Evolutionary conservation across 352 stramenopile species (phyloP).

Genomic region (Phytophthora cactorum): DNA sequence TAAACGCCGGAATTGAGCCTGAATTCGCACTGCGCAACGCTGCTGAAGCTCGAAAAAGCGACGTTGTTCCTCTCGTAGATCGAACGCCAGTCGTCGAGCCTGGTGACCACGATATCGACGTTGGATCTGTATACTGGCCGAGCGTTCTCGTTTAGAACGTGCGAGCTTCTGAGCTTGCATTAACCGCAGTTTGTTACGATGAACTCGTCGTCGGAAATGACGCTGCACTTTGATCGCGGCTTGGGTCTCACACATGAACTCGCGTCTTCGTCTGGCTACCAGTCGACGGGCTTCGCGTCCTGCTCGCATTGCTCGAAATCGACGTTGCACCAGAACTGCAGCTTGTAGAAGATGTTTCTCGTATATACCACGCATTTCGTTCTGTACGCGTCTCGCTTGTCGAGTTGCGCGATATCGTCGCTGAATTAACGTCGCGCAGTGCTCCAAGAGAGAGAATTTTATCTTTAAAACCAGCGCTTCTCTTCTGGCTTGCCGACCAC

Average conservation of each 20-base stretch:
- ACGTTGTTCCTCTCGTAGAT: conserved; percentile 39
- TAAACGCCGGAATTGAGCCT: conserved; percentile 58
- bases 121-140: conserved; percentile 64
- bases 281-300: conserved; percentile 48
- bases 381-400: conserved; percentile 35
- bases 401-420: conserved; percentile 61
- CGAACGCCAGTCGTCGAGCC: conserved; percentile 49
- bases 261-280: conserved; percentile 37
- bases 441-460: conserved; percentile 50
- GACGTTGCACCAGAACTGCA: conserved; percentile 58
- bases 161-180: conserved; percentile 37
- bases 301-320: conserved; percentile 61
- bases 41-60: conserved; percentile 44
- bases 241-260: conserved; percentile 42
- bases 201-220: conserved; percentile 49
- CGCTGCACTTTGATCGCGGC: conserved; percentile 64
- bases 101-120: conserved; percentile 57
- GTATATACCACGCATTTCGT: conserved; percentile 44
- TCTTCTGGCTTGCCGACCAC: conserved; percentile 54
- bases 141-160: conserved; percentile 36
- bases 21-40: conserved; percentile 50
- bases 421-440: conserved; percentile 70
- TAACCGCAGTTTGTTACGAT: conserved; percentile 44
- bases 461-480: conserved; percentile 55
- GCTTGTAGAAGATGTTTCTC: conserved; percentile 56